Percentiles rank a stretch among this genome's conserved stretches.
Evolutionary conservation across 208 protist species (phyloP).

Genomic region (Leishmania aethiopica): DNA sequence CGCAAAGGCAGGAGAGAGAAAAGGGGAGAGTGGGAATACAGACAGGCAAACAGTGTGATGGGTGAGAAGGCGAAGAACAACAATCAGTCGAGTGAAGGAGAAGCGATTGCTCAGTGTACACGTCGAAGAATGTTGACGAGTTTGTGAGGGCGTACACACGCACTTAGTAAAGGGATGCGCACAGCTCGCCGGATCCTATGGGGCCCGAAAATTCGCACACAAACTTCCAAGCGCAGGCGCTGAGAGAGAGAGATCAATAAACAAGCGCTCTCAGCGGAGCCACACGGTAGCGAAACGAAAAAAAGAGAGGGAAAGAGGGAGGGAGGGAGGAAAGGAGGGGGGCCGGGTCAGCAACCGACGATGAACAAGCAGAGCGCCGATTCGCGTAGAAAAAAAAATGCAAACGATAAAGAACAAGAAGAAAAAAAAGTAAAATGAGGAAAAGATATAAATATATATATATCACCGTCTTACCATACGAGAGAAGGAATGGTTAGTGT

Average conservation of each 20-base stretch:
- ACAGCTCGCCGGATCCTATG: not conserved
- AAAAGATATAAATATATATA: not conserved
- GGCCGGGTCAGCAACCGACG: not conserved
- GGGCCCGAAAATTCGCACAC: not conserved
- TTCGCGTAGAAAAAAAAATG: not conserved
- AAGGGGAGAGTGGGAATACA: constrained; percentile 9
- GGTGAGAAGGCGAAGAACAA: constrained; percentile 9
- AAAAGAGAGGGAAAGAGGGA: not conserved
- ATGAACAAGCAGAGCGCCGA: not conserved
- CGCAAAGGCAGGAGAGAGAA: constrained; percentile 13
- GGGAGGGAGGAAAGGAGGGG: too few relatives aligned
- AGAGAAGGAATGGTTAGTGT: not conserved
- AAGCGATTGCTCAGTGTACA: constrained; percentile 3
- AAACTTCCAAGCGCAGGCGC: not conserved
- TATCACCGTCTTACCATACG: not conserved
- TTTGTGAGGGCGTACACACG: not conserved
- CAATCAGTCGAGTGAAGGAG: not conserved
- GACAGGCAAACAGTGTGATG: not conserved
- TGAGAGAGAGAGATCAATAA: not conserved
- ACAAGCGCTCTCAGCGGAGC: not conserved
- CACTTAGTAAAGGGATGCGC: not conserved
- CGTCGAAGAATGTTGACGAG: not conserved
- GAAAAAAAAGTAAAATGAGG: not conserved
- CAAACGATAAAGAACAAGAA: not conserved
- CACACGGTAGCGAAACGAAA: not conserved